Conservation (phyloP, 345 rosid genomes). For the Leavenworthia alabamica region DNA sequence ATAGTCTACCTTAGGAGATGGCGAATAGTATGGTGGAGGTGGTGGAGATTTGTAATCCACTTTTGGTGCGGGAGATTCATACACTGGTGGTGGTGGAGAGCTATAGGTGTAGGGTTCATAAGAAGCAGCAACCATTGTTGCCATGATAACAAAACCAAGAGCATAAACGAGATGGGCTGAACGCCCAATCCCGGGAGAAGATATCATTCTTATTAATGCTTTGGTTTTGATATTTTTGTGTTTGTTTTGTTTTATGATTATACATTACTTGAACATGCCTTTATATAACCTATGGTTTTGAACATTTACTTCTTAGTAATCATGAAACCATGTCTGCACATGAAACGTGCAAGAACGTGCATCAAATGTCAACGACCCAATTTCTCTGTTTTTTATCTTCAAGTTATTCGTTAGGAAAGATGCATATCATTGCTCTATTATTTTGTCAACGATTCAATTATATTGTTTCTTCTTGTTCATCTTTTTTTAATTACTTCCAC, state of each 20-base stretch:
- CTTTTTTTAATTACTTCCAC: neutral
- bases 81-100: neutral
- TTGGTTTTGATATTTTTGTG: neutral
- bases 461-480: neutral
- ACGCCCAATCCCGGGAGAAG: slow-evolving; percentile 26
- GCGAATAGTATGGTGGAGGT: neutral
- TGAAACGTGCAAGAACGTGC: slow-evolving; percentile 21
- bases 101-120: slow-evolving; percentile 17
- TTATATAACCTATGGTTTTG: slow-evolving; percentile 9
- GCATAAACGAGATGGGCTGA: slow-evolving; percentile 25
- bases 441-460: slow-evolving; percentile 11
- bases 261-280: neutral
- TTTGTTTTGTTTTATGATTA: slow-evolving; percentile 3
- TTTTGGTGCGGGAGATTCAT: neutral
- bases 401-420: slow-evolving; percentile 6
- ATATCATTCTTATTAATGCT: slow-evolving; percentile 13
- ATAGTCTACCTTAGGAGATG: neutral
- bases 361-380: slow-evolving; percentile 15
- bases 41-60: neutral
- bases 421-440: slow-evolving; percentile 27
- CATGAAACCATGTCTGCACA: slow-evolving; percentile 15
- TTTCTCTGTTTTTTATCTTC: neutral
- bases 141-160: slow-evolving; percentile 20
- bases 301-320: neutral
- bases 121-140: slow-evolving; percentile 24